phyloP scores from a whole-genome alignment of 768 basidiomycete species.

The Phallus indusiatus region DNA sequence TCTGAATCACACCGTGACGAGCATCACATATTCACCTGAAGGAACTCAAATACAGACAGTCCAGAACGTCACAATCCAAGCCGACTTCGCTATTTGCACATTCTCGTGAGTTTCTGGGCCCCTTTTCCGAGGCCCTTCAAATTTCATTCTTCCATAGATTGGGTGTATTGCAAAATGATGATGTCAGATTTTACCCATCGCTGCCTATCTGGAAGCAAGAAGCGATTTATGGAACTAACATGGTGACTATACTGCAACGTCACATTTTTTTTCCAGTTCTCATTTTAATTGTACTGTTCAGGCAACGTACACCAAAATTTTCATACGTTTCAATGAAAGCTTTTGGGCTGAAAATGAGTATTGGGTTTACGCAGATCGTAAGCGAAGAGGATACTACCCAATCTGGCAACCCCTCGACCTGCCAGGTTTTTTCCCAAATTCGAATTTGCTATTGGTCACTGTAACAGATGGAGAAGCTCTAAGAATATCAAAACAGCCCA shows the following conservation, averaged over 20 bases:
- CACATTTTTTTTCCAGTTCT: not conserved
- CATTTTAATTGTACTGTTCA: conserved; percentile 9
- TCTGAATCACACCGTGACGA: conserved; percentile 41
- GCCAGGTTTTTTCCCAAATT: conserved; percentile 48
- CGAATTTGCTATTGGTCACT: conserved; percentile 45
- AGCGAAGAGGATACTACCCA: conserved; percentile 30
- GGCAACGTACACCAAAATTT: conserved; percentile 60
- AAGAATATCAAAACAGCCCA: conserved; percentile 32
- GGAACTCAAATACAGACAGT: conserved; percentile 23
- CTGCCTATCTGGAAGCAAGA: conserved; percentile 56
- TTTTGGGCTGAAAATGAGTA: conserved; percentile 33
- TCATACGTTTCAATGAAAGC: conserved; percentile 49
- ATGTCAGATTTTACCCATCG: conserved; percentile 45
- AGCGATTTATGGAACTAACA: conserved; percentile 51
- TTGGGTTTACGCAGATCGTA: not conserved
- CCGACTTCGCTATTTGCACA: conserved; percentile 54
- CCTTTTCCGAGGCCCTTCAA: not conserved
- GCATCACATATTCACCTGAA: conserved; percentile 34
- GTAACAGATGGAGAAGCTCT: conserved; percentile 42
- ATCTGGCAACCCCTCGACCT: conserved; percentile 61
- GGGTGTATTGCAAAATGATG: conserved; percentile 57
- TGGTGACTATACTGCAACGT: conserved; percentile 29
- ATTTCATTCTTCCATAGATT: conserved; percentile 28
- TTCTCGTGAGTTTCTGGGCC: conserved; percentile 24
- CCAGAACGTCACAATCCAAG: conserved; percentile 34